phyloP scores from a whole-genome alignment of 345 rosid species.

The Excoecaria agallocha region DNA sequence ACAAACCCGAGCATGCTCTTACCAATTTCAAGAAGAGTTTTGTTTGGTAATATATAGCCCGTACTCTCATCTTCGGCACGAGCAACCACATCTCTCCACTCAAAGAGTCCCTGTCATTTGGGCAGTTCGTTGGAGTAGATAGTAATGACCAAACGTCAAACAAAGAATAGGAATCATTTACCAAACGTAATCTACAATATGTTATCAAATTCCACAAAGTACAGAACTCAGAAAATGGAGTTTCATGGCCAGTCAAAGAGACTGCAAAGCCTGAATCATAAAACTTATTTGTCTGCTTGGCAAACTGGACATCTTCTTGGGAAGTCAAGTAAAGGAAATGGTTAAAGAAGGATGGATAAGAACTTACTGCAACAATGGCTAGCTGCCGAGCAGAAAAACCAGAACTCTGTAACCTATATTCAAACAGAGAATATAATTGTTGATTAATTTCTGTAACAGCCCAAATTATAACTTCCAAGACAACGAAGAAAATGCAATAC shows the following conservation, averaged over 20 bases:
- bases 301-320: neutral
- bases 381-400: slow-evolving; percentile 74
- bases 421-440: slow-evolving; percentile 19
- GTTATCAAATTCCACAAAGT: neutral
- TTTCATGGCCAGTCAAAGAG: neutral
- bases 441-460: slow-evolving; percentile 6
- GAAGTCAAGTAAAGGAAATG: neutral
- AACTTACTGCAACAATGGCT: slow-evolving; percentile 73
- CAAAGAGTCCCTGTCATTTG: slow-evolving; percentile 63
- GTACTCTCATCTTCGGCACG: slow-evolving; percentile 92
- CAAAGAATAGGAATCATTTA: neutral
- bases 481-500: neutral
- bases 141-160: slow-evolving; percentile 3
- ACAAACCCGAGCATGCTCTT: slow-evolving; percentile 15
- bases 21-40: slow-evolving; percentile 83
- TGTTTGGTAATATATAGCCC: slow-evolving; percentile 83
- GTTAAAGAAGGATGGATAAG: slow-evolving; percentile 12
- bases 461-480: neutral
- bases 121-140: neutral
- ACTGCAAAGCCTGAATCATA: neutral
- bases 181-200: slow-evolving; percentile 1
- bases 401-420: slow-evolving; percentile 59
- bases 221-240: neutral
- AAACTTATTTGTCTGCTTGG: neutral
- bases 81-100: slow-evolving; percentile 84